Percentiles rank a stretch among this genome's conserved stretches.
Conservation (phyloP, 495 filamentous ascomycete species). For the Aspergillus steynii region DNA sequence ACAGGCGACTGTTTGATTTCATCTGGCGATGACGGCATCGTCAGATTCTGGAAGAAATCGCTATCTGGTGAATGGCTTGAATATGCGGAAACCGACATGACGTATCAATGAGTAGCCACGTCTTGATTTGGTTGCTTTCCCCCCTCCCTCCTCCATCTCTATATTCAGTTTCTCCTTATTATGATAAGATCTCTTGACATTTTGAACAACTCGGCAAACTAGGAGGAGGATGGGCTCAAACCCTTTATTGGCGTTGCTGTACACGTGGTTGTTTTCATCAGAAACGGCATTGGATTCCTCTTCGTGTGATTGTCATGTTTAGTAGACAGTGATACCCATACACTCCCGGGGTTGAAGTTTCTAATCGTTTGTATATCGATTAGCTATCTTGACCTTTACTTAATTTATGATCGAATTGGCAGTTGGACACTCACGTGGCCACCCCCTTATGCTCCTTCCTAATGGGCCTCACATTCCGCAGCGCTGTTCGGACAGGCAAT, state of each 20-base stretch:
- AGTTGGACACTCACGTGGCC: background rate
- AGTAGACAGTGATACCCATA: conserved; percentile 27
- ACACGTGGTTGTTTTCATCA: background rate
- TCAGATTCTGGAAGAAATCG: conserved; percentile 54
- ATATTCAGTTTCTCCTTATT: background rate
- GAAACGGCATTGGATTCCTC: background rate
- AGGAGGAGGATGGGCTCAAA: background rate
- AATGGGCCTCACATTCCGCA: background rate
- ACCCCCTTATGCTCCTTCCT: background rate
- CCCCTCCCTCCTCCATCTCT: background rate
- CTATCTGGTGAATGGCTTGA: conserved; percentile 51
- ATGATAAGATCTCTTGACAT: background rate
- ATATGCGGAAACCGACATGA: conserved; percentile 51
- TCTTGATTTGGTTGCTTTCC: background rate
- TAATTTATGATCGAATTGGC: background rate
- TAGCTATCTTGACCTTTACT: background rate
- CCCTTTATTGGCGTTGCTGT: background rate
- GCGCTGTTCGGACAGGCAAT: background rate
- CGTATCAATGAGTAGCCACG: conserved; percentile 26
- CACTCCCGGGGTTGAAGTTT: conserved; percentile 4
- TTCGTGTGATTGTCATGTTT: conserved; percentile 10
- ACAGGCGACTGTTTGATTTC: conserved; percentile 52
- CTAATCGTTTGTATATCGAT: background rate
- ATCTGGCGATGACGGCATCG: conserved; percentile 49
- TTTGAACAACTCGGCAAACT: background rate